A percentile compares a stretch with the other conserved stretches of the same genome.
Evolutionary conservation across 176 grass and related monocot genomes (phyloP).

Genomic region (Bothriochloa decipiens): DNA sequence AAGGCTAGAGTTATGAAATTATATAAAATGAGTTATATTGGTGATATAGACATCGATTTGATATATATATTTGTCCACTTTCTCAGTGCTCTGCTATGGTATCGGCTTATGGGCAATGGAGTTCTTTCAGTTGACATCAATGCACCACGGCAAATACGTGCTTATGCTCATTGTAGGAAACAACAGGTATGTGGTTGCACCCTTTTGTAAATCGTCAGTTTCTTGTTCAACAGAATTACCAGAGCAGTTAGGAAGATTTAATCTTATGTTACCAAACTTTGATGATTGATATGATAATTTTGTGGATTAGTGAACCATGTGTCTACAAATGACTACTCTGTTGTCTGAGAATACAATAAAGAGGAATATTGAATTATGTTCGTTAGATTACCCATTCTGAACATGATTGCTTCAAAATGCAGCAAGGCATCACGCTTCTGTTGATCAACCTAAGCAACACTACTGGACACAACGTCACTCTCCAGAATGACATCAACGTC

Average conservation of each 20-base stretch:
- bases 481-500: slow-evolving; percentile 73
- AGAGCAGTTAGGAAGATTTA: background rate
- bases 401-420: slow-evolving; percentile 36
- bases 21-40: background rate
- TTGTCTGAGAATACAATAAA: background rate
- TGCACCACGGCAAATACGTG: slow-evolving; percentile 48
- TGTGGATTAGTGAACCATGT: background rate
- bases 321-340: background rate
- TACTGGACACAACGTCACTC: slow-evolving; percentile 55
- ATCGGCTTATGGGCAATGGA: slow-evolving; percentile 77
- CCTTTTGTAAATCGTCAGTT: background rate
- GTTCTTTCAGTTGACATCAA: slow-evolving; percentile 77
- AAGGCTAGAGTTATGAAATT: slow-evolving; percentile 31
- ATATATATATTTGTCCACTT: background rate
- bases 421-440: slow-evolving; percentile 77
- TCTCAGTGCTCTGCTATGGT: slow-evolving; percentile 72
- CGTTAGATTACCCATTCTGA: slow-evolving; percentile 8
- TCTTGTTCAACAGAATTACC: background rate
- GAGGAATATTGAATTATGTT: background rate
- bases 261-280: background rate
- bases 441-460: slow-evolving; percentile 89
- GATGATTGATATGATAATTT: background rate
- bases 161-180: slow-evolving; percentile 72
- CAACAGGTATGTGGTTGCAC: slow-evolving; percentile 44
- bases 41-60: background rate